Conservation (phyloP, 2,329 filamentous ascomycete genomes). For the Annulohypoxylon truncatum region DNA sequence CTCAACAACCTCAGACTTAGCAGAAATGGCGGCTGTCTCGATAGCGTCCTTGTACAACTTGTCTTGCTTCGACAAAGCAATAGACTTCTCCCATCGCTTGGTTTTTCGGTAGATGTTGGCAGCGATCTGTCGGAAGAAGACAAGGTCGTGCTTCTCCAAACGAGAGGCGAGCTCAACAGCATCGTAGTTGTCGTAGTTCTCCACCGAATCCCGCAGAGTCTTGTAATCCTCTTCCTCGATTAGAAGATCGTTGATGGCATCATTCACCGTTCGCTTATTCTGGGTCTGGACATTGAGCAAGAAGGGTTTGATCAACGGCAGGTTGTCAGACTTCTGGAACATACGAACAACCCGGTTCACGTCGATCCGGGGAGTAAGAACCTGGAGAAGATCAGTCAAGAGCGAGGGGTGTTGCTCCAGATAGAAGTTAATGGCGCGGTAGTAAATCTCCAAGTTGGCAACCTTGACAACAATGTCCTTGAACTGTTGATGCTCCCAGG, state of each 20-base stretch:
- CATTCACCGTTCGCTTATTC: conserved; percentile 98
- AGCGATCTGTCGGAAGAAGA: conserved; percentile 99
- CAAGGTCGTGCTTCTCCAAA: conserved; percentile 95
- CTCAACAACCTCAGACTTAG: conserved; percentile 92
- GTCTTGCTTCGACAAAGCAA: conserved; percentile 97
- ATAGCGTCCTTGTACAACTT: conserved; percentile 99
- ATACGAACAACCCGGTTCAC: conserved; percentile 99
- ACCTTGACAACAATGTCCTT: conserved; percentile 99
- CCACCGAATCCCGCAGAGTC: conserved; percentile 95
- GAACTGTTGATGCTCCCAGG: conserved; percentile 99
- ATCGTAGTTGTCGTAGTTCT: conserved; percentile 99
- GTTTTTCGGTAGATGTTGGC: conserved; percentile 99
- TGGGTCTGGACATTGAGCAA: conserved; percentile 93
- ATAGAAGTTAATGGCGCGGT: conserved; percentile 96
- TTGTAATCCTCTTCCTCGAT: conserved; percentile 99
- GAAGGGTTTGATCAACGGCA: conserved; percentile 99
- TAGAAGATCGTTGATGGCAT: conserved; percentile 95
- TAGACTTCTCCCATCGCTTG: conserved; percentile 99
- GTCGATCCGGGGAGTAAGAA: conserved; percentile 91
- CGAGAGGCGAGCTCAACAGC: conserved; percentile 90
- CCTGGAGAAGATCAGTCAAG: conserved; percentile 93
- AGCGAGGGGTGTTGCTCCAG: conserved; percentile 96
- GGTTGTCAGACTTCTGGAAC: conserved; percentile 98
- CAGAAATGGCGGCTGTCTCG: conserved; percentile 93
- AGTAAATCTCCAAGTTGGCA: conserved; percentile 98